Base-by-base conservation (phyloP, 352 stramenopile species). In the Phytophthora quininea region DNA sequence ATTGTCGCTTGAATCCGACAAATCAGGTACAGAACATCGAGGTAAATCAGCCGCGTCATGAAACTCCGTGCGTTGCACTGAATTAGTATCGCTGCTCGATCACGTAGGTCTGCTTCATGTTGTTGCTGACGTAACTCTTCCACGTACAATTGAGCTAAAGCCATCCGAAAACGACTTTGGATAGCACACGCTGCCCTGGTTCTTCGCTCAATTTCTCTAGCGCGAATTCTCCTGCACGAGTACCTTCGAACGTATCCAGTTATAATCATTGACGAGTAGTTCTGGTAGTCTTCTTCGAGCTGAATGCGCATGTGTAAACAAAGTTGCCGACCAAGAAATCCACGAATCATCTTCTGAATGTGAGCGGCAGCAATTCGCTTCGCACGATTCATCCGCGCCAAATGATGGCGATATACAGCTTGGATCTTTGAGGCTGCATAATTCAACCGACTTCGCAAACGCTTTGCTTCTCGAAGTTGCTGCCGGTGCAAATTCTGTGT, bases 11-110 rank as follows among this genome's bases (percentile, higher is more conserved):
- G 88, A 37, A 96, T 92, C 10, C 86, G 84, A n/a, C 79, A 86
- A 43, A 94, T 80, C 43, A 91, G 67, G 54, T 91, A 91, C n/a
- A 93, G 64, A 8, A 94, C 80, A 52, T 94, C 84, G 37, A 93
- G 69, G 54, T 92, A 96, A 42, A 92, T 91, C n/a, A 91, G 67
- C 7, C 86, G 78, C 9, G 84, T 91, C 58, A 92, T 74, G 46
- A 84, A 89, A 12, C 65, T 67, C 7, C 81, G 80, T 4, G 58
- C 66, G 30, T 80, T 84, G 33, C 73, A 62, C 60, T 96, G 88
- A 31, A 96, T 89, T 3, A 76, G 14, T 0, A 73, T 69, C 0
- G 84, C 82, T 30, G 83, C 78, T 24, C 47, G 57, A 10, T 89
- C 19, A 6, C 46, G 57, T 15, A 38, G 46, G 24, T 59, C 45